Evolutionary conservation across 1,284 basidiomycete genomes (phyloP).

Genomic region (Pseudomicrostroma phylloplanum): DNA sequence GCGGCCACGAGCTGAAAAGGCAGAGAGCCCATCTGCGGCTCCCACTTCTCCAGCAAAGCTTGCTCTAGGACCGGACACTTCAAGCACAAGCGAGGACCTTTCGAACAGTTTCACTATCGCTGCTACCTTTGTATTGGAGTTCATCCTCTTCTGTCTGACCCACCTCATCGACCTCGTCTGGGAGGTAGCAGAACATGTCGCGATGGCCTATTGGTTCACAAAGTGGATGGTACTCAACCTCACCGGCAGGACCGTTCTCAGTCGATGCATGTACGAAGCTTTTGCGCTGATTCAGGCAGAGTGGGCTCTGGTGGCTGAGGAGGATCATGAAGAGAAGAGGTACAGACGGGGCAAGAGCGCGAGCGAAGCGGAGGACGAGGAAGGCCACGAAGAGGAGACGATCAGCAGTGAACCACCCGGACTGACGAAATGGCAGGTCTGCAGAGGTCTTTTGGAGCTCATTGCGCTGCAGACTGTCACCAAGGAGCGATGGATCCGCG

Average conservation of each 20-base stretch:
- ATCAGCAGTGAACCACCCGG: slow-evolving; percentile 16
- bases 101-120: too few relatives aligned
- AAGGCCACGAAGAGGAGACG: slow-evolving; percentile 17
- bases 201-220: slow-evolving; percentile 38
- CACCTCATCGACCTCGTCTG: slow-evolving; percentile 38
- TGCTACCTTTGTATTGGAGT: slow-evolving; percentile 19
- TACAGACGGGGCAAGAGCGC: background rate
- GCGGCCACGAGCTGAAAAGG: background rate
- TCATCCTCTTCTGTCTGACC: slow-evolving; percentile 41
- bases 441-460: slow-evolving; percentile 41
- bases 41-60: slow-evolving; percentile 10
- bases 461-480: slow-evolving; percentile 43
- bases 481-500: slow-evolving; percentile 30
- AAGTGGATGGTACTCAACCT: slow-evolving; percentile 42
- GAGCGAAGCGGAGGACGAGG: background rate
- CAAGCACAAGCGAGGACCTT: background rate
- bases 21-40: too few relatives aligned
- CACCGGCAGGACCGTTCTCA: slow-evolving; percentile 40
- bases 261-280: slow-evolving; percentile 36
- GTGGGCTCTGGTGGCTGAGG: slow-evolving; percentile 41
- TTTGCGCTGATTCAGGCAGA: slow-evolving; percentile 40
- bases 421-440: slow-evolving; percentile 36
- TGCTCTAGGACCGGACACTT: slow-evolving; percentile 10
- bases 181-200: slow-evolving; percentile 22
- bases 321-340: slow-evolving; percentile 40